A percentile compares a stretch with the other conserved stretches of the same genome.
These are phyloP conservation scores for Microbotryum silenes-acaulis DNA, from an alignment of 1,284 basidiomycete species.

Conservation along the genomic window DNA sequence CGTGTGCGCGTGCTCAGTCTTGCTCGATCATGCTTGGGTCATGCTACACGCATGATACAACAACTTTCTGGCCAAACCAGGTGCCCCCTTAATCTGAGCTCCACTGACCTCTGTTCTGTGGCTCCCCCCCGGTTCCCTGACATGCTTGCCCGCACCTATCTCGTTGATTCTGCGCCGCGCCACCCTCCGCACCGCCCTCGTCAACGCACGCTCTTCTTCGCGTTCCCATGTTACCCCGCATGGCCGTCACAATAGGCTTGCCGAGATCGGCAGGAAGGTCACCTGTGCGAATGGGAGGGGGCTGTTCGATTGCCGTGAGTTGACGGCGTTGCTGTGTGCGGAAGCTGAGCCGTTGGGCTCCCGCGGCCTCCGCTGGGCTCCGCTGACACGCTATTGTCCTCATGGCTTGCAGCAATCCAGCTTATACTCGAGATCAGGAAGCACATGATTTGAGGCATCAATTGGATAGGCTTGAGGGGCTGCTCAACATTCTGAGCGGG, in stretches of 20 bases:
- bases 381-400: not conserved
- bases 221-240: too few species aligned
- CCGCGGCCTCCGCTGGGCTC: not conserved
- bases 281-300: conserved; percentile 30
- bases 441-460: conserved; percentile 24
- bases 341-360: not conserved
- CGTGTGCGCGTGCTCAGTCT: too few species aligned
- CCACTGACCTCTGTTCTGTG: too few species aligned
- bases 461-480: conserved; percentile 25
- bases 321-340: too few species aligned
- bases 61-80: too few species aligned
- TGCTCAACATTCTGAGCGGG: conserved; percentile 10
- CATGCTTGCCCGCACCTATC: too few species aligned
- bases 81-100: too few species aligned
- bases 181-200: too few species aligned
- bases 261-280: conserved; percentile 25
- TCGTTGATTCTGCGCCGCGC: too few species aligned
- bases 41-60: too few species aligned
- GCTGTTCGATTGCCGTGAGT: conserved; percentile 24
- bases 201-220: not conserved
- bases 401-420: not conserved
- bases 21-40: too few species aligned
- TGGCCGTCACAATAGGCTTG: conserved; percentile 6
- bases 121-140: too few species aligned
- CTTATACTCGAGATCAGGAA: conserved; percentile 25